Evolutionary conservation across 2,329 filamentous ascomycete genomes (phyloP), one percentile per base, ranked within the genome.

Genomic region (Fusarium sp.): DNA sequence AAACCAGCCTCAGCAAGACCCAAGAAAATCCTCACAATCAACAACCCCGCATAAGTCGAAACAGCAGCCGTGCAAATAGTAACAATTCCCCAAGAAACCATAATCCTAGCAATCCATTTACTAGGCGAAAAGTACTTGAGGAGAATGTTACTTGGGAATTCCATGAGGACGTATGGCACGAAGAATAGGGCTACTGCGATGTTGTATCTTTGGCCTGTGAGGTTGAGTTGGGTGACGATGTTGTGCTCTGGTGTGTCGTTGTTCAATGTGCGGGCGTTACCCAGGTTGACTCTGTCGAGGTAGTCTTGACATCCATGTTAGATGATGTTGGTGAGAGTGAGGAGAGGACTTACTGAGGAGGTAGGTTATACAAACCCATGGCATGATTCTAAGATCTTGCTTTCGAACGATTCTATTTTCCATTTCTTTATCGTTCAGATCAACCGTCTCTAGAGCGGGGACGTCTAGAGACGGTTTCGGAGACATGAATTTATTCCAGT

Each of bases 1-100:
- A 87, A 83, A 7, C 84, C 85, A 40, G 82, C 82, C 64, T 88
- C 86, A 14, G 82, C 79, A 18, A 87, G 73, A 20, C 86, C 86
- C 5, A 88, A 77, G 47, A 86, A 81, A 69, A 87, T 82, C 25
- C 86, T 79, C 16, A 81, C 83, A 25, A 80, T 78, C 13, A 87
- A 73, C 46, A 86, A 80, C 2, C 84, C 84, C 2, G 78, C 76
- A 62, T 85, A 86, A 32, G 81, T 86, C 11, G 81, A 76, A 4
- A 83, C 79, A 18, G 84, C 79, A 34, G 84, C 86, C 23, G 84
- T 78, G 46, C 84, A 78, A 18, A 85, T 82, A n/a, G 83, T 82
- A 53, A 86, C 80, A 28, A 86, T 77, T 4, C 85, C 85, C 81
- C 85, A 87, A 41, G 76, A 76, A 16, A 86, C 74, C 55, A 83